Evolutionary conservation across 768 basidiomycete genomes (phyloP).

Genomic region (Russula brevipes): DNA sequence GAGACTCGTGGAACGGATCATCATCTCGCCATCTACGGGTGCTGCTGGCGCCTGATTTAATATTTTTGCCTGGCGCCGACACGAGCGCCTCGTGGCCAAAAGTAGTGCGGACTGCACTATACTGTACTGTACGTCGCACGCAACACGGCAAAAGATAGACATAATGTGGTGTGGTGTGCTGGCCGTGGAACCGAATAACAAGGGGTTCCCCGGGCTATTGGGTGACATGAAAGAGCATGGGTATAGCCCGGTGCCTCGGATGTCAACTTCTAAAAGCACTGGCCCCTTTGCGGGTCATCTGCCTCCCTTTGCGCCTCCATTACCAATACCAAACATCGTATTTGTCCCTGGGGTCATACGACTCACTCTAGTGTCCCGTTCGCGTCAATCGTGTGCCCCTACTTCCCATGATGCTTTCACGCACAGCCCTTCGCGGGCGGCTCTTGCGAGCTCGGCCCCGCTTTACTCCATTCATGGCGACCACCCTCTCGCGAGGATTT

Average conservation of each 20-base stretch:
- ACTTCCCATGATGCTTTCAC: conserved; percentile 20
- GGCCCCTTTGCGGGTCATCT: background rate
- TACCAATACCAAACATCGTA: background rate
- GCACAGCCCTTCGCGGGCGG: conserved; percentile 11
- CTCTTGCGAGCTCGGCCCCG: conserved; percentile 5
- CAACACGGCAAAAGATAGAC: too few species aligned
- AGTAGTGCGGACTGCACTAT: too few species aligned
- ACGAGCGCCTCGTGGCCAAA: background rate
- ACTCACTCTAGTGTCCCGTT: background rate
- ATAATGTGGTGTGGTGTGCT: background rate
- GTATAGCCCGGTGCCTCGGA: conserved; percentile 3
- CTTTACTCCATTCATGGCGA: conserved; percentile 7
- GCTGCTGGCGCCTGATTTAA: background rate
- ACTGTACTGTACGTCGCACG: too few species aligned
- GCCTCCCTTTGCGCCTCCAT: background rate
- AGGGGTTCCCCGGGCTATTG: too few species aligned
- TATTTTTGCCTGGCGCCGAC: background rate
- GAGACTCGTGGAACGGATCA: conserved; percentile 59
- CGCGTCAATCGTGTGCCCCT: background rate
- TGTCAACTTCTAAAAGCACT: background rate
- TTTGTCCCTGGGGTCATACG: background rate
- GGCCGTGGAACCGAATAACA: background rate
- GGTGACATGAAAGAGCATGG: background rate
- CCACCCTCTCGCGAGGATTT: conserved; percentile 14
- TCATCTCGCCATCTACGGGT: conserved; percentile 28